phyloP scores from a whole-genome alignment of 176 grass and related monocot genomes.

The Saccharum spontaneum region DNA sequence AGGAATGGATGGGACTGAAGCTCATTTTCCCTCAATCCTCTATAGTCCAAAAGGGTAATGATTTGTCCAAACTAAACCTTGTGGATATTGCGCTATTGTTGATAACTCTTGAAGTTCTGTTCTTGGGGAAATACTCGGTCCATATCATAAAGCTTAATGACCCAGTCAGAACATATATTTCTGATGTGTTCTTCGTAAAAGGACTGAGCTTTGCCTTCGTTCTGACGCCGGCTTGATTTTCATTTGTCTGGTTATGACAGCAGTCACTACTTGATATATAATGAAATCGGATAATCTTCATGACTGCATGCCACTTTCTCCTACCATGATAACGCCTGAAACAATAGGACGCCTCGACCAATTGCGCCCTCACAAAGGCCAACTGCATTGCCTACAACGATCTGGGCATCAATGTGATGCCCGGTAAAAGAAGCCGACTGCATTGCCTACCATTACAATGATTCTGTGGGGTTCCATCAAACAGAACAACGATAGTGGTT shows the following conservation, averaged over 20 bases:
- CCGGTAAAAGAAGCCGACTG: background rate
- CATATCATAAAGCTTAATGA: background rate
- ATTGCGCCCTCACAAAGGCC: background rate
- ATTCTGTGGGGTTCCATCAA: background rate
- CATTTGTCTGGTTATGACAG: background rate
- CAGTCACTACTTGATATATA: background rate
- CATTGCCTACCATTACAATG: background rate
- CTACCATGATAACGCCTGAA: conserved; percentile 3
- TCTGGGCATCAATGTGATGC: background rate
- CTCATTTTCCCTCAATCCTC: background rate
- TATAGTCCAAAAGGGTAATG: no score
- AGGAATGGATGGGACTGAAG: background rate
- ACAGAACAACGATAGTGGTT: background rate
- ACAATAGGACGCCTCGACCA: background rate
- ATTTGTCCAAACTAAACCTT: background rate
- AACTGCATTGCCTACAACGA: background rate
- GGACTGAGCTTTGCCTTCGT: background rate
- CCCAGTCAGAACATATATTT: conserved; percentile 2
- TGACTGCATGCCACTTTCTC: conserved; percentile 1
- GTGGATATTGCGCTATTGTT: background rate
- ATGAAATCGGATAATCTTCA: background rate
- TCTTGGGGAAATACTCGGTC: conserved; percentile 1
- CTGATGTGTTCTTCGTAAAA: background rate
- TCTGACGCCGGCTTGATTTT: background rate
- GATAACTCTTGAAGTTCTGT: background rate